phyloP scores from a whole-genome alignment of 2,329 filamentous ascomycete genomes.

The Colletotrichum melonis region DNA sequence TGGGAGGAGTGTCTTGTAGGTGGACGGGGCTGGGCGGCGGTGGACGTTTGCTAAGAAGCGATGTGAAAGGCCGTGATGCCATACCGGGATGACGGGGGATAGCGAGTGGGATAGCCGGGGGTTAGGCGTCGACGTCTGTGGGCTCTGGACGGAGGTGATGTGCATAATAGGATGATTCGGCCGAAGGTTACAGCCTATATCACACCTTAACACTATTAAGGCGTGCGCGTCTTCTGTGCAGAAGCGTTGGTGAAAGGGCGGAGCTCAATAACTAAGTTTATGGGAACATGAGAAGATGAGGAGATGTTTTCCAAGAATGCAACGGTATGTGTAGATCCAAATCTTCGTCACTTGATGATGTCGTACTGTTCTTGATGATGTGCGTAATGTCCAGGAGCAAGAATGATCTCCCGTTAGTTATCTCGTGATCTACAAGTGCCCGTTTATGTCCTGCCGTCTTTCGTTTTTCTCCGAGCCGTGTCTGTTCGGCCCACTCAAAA shows the following conservation, averaged over 20 bases:
- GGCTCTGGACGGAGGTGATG: conserved; percentile 17
- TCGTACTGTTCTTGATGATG: neutral
- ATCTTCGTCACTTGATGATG: neutral
- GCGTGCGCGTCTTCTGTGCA: conserved; percentile 8
- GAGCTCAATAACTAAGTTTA: conserved; percentile 24
- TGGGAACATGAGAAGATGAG: conserved; percentile 9
- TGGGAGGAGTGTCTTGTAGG: neutral
- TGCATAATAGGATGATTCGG: conserved; percentile 9
- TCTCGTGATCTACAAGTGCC: conserved; percentile 20
- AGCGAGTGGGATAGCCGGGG: conserved; percentile 4
- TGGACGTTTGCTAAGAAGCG: neutral
- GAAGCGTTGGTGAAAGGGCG: neutral
- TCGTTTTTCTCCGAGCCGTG: conserved; percentile 15
- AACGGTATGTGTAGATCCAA: conserved; percentile 13
- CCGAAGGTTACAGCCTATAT: conserved; percentile 5
- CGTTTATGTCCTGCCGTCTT: conserved; percentile 11
- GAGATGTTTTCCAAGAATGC: neutral
- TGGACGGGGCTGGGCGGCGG: neutral
- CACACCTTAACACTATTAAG: neutral
- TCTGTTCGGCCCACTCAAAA: conserved; percentile 8
- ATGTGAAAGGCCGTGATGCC: conserved; percentile 18
- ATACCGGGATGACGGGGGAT: conserved; percentile 21
- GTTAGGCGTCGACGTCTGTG: conserved; percentile 14
- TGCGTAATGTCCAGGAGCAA: neutral
- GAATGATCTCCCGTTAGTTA: conserved; percentile 1